Conservation (phyloP, 2,329 filamentous ascomycete genomes). For the Nothopassalora personata region DNA sequence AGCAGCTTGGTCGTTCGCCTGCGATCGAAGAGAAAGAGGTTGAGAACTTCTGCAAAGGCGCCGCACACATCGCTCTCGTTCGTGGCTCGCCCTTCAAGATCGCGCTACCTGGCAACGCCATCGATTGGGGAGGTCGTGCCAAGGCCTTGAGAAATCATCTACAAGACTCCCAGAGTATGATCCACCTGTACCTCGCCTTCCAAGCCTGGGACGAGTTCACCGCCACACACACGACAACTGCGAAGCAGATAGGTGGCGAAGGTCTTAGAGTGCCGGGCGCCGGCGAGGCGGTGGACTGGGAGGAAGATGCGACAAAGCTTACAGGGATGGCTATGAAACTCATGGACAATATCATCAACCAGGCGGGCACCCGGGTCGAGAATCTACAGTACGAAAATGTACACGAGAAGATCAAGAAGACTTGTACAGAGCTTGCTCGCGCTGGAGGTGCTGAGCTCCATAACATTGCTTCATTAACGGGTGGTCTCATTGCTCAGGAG, state of each 20-base stretch:
- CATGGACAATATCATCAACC: conserved; percentile 39
- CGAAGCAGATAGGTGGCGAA: conserved; percentile 31
- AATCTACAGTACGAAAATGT: conserved; percentile 38
- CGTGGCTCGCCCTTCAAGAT: conserved; percentile 55
- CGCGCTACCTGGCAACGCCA: conserved; percentile 36
- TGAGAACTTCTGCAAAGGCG: conserved; percentile 92
- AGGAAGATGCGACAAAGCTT: conserved; percentile 36
- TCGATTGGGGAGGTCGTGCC: conserved; percentile 37
- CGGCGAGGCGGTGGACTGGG: conserved; percentile 29
- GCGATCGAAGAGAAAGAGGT: conserved; percentile 66
- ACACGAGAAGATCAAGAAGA: conserved; percentile 34
- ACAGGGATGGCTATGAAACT: conserved; percentile 41
- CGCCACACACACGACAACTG: conserved; percentile 33
- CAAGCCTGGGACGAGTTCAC: conserved; percentile 46
- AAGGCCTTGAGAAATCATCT: conserved; percentile 44
- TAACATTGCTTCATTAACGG: conserved; percentile 81
- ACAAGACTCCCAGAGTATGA: conserved; percentile 41
- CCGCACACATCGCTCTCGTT: conserved; percentile 84
- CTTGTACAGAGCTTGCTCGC: conserved; percentile 52
- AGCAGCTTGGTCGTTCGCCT: conserved; percentile 39
- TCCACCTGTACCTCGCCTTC: conserved; percentile 49
- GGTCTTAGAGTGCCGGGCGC: conserved; percentile 36
- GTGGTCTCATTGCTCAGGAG: conserved; percentile 94
- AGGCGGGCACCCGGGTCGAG: conserved; percentile 37
- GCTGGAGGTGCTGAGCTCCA: conserved; percentile 82